phyloP scores from a whole-genome alignment of 805 yeast species.

The Metschnikowia colocasiae region DNA sequence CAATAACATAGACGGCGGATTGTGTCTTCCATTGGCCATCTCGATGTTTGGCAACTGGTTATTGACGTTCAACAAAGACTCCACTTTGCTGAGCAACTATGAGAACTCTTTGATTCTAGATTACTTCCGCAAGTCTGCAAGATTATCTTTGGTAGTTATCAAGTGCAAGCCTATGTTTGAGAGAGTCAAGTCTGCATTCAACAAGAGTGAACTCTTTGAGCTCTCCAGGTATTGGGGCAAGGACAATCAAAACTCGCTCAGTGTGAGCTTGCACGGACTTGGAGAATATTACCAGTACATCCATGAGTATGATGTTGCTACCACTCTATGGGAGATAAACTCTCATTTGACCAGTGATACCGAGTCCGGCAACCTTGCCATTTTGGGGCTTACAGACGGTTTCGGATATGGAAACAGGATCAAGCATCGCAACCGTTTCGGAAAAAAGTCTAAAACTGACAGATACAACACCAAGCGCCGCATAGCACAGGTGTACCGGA shows the following conservation, averaged over 20 bases:
- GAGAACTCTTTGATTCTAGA: constrained; percentile 20
- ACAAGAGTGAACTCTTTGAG: constrained; percentile 3
- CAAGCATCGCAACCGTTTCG: constrained; percentile 19
- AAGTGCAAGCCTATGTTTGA: constrained; percentile 13
- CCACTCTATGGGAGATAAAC: constrained; percentile 23
- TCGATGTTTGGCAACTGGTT: constrained; percentile 27
- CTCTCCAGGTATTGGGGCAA: constrained; percentile 15
- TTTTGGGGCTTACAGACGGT: constrained; percentile 21
- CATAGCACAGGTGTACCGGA: constrained; percentile 20
- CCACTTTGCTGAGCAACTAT: constrained; percentile 17
- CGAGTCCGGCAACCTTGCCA: constrained; percentile 23
- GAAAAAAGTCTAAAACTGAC: constrained; percentile 18
- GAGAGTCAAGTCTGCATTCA: background rate
- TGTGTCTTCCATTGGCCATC: constrained; percentile 23
- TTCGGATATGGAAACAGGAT: constrained; percentile 22
- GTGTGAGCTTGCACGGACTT: constrained; percentile 17
- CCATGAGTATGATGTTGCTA: constrained; percentile 18
- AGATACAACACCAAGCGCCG: constrained; percentile 21
- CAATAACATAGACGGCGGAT: constrained; percentile 11
- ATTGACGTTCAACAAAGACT: constrained; percentile 18
- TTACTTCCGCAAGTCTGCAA: constrained; percentile 21
- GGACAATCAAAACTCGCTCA: constrained; percentile 19
- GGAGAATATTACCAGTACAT: constrained; percentile 21
- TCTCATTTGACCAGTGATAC: constrained; percentile 21
- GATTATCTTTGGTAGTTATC: constrained; percentile 19